phyloP scores from a whole-genome alignment of 192 early-diverging fungal genomes.

The Rhizoclosmatium sp. region DNA sequence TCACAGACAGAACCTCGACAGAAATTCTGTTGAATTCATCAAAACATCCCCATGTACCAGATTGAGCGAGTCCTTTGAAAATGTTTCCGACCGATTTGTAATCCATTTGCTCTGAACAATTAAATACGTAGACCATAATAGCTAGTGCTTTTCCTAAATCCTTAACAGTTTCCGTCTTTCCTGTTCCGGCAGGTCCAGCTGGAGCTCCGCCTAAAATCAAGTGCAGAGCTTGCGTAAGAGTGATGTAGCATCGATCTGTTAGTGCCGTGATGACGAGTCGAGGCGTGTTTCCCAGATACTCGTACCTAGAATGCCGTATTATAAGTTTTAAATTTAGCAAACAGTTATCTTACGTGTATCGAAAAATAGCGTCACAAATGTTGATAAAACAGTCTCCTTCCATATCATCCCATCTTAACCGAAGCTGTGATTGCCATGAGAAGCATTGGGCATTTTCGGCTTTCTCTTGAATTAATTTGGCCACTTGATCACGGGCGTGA shows the following conservation, averaged over 20 bases:
- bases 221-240: slow-evolving; percentile 69
- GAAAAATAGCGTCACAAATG: slow-evolving; percentile 71
- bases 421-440: slow-evolving; percentile 71
- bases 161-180: slow-evolving; percentile 72
- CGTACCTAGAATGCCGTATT: slow-evolving; percentile 42
- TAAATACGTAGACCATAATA: slow-evolving; percentile 76
- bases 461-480: slow-evolving; percentile 70
- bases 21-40: slow-evolving; percentile 72
- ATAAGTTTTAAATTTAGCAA: no score
- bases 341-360: slow-evolving; percentile 45
- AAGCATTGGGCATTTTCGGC: slow-evolving; percentile 72
- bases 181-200: slow-evolving; percentile 67
- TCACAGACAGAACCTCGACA: slow-evolving; percentile 73
- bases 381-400: slow-evolving; percentile 70
- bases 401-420: slow-evolving; percentile 69
- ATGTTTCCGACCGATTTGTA: slow-evolving; percentile 75
- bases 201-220: slow-evolving; percentile 74
- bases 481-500: slow-evolving; percentile 72
- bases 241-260: slow-evolving; percentile 75
- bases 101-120: slow-evolving; percentile 76
- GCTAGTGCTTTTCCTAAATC: slow-evolving; percentile 72
- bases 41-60: slow-evolving; percentile 73
- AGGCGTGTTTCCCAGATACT: slow-evolving; percentile 72
- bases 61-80: slow-evolving; percentile 72
- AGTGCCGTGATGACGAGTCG: slow-evolving; percentile 70